Evolutionary conservation across 495 filamentous ascomycete genomes (phyloP).

Genomic region (Lichina pygmaea): DNA sequence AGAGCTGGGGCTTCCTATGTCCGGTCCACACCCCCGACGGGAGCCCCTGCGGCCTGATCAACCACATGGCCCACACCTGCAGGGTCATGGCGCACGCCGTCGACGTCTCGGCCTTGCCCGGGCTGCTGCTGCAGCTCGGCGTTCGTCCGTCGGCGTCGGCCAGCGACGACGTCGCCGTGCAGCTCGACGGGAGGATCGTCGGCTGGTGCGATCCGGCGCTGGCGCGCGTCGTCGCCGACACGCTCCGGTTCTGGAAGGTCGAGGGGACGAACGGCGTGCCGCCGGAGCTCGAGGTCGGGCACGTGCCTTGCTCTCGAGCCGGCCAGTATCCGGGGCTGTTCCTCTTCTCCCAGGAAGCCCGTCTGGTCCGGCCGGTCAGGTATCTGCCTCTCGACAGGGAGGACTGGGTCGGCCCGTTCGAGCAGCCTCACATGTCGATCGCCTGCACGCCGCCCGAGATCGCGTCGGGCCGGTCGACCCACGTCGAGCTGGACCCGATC

Average conservation of each 20-base stretch:
- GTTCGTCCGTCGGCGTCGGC: slow-evolving; percentile 42
- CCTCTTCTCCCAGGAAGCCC: slow-evolving; percentile 58
- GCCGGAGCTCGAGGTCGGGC: slow-evolving; percentile 66
- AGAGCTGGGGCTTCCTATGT: slow-evolving; percentile 94
- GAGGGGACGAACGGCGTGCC: slow-evolving; percentile 67
- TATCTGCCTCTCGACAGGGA: slow-evolving; percentile 62
- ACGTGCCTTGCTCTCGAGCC: slow-evolving; percentile 58
- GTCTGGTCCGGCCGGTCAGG: slow-evolving; percentile 80
- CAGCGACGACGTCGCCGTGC: slow-evolving; percentile 59
- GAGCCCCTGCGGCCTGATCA: slow-evolving; percentile 75
- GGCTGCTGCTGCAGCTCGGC: slow-evolving; percentile 49
- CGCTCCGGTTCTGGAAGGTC: slow-evolving; percentile 85
- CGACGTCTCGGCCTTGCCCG: slow-evolving; percentile 45
- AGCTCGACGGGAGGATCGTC: slow-evolving; percentile 69
- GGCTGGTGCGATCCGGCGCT: slow-evolving; percentile 74
- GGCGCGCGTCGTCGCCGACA: slow-evolving; percentile 52
- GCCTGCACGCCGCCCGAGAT: slow-evolving; percentile 67
- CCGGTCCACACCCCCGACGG: slow-evolving; percentile 96
- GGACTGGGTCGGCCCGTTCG: slow-evolving; percentile 75
- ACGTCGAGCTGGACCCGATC: slow-evolving; percentile 85
- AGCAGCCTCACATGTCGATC: slow-evolving; percentile 97
- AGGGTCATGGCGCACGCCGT: slow-evolving; percentile 47
- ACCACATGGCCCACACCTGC: slow-evolving; percentile 91
- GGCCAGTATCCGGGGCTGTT: slow-evolving; percentile 92
- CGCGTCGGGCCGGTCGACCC: slow-evolving; percentile 61